Conservation (phyloP, 2,329 filamentous ascomycete genomes). For the Pseudogymnoascus sp. region DNA sequence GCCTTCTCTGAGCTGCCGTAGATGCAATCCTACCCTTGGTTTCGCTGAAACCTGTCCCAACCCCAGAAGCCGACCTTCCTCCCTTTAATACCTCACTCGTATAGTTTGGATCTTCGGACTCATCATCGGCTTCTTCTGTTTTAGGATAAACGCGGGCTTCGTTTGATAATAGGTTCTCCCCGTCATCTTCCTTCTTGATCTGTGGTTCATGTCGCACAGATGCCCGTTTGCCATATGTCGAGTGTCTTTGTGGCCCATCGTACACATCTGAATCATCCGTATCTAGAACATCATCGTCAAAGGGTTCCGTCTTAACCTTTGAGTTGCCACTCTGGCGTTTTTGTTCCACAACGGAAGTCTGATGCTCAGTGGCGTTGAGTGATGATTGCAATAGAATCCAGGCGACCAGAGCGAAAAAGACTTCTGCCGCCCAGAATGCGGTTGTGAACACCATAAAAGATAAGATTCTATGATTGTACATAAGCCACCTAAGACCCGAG, state of each 20-base stretch:
- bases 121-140: slow-evolving; percentile 40
- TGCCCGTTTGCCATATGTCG: slow-evolving; percentile 35
- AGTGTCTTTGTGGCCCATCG: slow-evolving; percentile 38
- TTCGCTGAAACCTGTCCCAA: slow-evolving; percentile 46
- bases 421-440: slow-evolving; percentile 69
- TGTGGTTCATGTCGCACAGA: slow-evolving; percentile 33
- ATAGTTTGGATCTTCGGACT: slow-evolving; percentile 35
- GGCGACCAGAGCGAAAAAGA: slow-evolving; percentile 54
- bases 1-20: slow-evolving; percentile 20
- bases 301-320: slow-evolving; percentile 23
- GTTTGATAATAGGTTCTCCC: slow-evolving; percentile 20
- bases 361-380: slow-evolving; percentile 15
- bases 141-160: slow-evolving; percentile 24
- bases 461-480: slow-evolving; percentile 72
- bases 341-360: slow-evolving; percentile 22
- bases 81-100: slow-evolving; percentile 22
- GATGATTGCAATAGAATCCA: slow-evolving; percentile 45
- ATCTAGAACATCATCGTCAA: slow-evolving; percentile 18
- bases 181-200: slow-evolving; percentile 24
- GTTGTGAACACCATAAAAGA: slow-evolving; percentile 60
- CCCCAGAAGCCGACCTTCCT: slow-evolving; percentile 37
- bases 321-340: slow-evolving; percentile 16
- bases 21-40: slow-evolving; percentile 22
- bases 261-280: slow-evolving; percentile 30
- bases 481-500: slow-evolving; percentile 68